These are phyloP conservation scores for Antitrichia curtipendula DNA, from an alignment of 225 moss, liverwort and hornwort species.

Conservation along the genomic window DNA sequence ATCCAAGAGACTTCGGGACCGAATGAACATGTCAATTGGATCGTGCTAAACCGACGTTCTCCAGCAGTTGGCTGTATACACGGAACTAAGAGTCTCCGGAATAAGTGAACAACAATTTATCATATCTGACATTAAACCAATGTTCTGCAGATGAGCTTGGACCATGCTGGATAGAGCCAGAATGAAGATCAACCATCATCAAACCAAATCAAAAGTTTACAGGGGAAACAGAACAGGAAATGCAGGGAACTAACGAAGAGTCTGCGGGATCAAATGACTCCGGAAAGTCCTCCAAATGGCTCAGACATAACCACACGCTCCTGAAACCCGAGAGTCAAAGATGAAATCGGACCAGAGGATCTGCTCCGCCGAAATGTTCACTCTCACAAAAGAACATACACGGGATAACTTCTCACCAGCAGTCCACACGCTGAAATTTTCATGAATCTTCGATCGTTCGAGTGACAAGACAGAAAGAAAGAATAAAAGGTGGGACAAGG, in stretches of 20 bases:
- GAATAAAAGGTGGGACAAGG: no score
- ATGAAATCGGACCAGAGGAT: neutral
- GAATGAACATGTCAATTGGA: neutral
- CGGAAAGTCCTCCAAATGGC: neutral
- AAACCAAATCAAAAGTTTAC: neutral
- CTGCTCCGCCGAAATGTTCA: neutral
- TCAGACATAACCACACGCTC: neutral
- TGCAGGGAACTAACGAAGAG: neutral
- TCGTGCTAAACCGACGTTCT: neutral
- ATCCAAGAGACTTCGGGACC: neutral
- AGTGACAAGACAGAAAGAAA: neutral
- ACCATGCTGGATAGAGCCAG: neutral
- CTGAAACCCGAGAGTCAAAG: neutral
- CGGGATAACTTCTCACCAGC: no score
- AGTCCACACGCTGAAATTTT: no score
- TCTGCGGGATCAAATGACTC: neutral
- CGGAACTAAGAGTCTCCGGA: neutral
- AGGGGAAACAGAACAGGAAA: neutral
- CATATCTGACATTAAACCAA: neutral
- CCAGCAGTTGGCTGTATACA: neutral
- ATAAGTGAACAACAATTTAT: neutral
- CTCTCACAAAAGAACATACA: neutral
- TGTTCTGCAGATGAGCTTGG: neutral
- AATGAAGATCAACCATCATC: no score
- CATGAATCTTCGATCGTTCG: neutral